A percentile compares a stretch with the other conserved stretches of the same genome.
Evolutionary conservation across 2,329 filamentous ascomycete genomes (phyloP).

Genomic region (Pyrenophora tritici-repentis): DNA sequence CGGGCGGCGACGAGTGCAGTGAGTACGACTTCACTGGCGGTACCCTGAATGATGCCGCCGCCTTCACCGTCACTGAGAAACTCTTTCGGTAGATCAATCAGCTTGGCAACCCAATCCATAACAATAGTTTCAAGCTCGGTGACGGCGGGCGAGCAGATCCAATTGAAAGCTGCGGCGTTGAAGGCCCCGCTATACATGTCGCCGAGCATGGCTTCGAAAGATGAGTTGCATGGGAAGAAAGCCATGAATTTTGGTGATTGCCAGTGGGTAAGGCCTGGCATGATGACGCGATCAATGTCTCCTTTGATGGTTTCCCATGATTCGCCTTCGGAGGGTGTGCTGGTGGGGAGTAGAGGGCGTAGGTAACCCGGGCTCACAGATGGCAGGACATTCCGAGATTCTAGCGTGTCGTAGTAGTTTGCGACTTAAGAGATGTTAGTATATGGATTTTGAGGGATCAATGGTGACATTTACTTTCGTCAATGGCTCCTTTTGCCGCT

Average conservation of each 20-base stretch:
- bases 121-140: conserved; percentile 94
- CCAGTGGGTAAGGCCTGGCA: conserved; percentile 94
- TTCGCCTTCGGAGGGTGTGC: conserved; percentile 69
- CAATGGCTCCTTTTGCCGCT: conserved; percentile 77
- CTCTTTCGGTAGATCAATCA: conserved; percentile 72
- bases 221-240: conserved; percentile 84
- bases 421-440: conserved; percentile 64
- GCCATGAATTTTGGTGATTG: conserved; percentile 92
- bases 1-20: conserved; percentile 86
- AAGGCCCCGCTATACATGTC: conserved; percentile 92
- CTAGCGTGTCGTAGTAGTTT: conserved; percentile 78
- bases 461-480: conserved; percentile 71
- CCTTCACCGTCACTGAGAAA: conserved; percentile 77
- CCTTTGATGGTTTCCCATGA: conserved; percentile 78
- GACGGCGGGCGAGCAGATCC: conserved; percentile 89
- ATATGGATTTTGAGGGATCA: no score
- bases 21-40: conserved; percentile 83
- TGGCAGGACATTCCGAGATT: conserved; percentile 72
- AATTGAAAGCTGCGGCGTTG: conserved; percentile 92
- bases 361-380: conserved; percentile 85
- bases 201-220: conserved; percentile 83
- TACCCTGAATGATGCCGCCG: conserved; percentile 93
- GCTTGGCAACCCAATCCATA: conserved; percentile 85
- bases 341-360: conserved; percentile 72
- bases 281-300: conserved; percentile 83